phyloP scores from a whole-genome alignment of 768 basidiomycete genomes.

The Myochromella boudieri region DNA sequence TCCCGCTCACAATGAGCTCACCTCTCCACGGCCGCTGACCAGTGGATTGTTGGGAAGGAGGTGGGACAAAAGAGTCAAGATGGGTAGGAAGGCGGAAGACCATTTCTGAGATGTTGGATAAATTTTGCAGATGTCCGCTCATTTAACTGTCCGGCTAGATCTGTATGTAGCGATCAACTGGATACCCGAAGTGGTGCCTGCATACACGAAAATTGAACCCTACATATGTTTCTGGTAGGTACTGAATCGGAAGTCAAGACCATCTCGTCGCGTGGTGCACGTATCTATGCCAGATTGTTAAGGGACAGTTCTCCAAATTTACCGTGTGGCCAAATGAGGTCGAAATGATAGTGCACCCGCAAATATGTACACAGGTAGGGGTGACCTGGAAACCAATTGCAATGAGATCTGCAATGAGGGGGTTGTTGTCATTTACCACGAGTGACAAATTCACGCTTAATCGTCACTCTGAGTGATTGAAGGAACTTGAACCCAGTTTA shows the following conservation, averaged over 20 bases:
- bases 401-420: constrained; percentile 25
- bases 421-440: not conserved
- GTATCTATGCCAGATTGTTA: constrained; percentile 31
- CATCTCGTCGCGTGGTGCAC: constrained; percentile 32
- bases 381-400: constrained; percentile 28
- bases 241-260: constrained; percentile 16
- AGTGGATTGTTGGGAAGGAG: constrained; percentile 45
- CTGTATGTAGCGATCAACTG: constrained; percentile 18
- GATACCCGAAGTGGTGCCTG: constrained; percentile 18
- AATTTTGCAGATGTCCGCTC: constrained; percentile 25
- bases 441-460: constrained; percentile 17
- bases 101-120: constrained; percentile 40
- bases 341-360: too few species aligned
- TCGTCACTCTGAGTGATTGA: constrained; percentile 8
- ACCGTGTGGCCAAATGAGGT: too few species aligned
- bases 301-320: constrained; percentile 28
- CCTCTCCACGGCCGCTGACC: constrained; percentile 59
- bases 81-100: constrained; percentile 64
- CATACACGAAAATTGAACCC: constrained; percentile 13
- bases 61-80: constrained; percentile 57
- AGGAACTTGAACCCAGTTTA: constrained; percentile 13
- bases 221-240: constrained; percentile 14
- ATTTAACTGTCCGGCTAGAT: constrained; percentile 39
- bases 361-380: constrained; percentile 22
- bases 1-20: constrained; percentile 48